Base-by-base conservation (phyloP, 495 filamentous ascomycete genomes). In the Trichoderma orchidacearum region DNA sequence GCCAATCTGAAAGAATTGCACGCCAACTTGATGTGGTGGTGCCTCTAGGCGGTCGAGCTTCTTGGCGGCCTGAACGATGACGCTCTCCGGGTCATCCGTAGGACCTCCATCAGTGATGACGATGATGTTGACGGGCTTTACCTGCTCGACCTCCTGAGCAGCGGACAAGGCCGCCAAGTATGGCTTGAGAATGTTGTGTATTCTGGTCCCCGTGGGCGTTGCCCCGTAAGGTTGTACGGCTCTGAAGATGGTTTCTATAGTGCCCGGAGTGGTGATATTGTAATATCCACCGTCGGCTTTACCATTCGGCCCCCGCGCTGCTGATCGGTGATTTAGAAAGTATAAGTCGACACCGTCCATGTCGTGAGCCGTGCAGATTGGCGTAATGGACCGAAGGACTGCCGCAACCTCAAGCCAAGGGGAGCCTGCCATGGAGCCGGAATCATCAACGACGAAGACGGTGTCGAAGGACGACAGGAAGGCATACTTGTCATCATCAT, bases 1-100 rank as follows among this genome's bases (percentile, higher is more conserved):
- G 51, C 93, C 93, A 55, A 97, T 86, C 72, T 98, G 93, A 72
- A 98, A 93, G 72, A 98, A 96, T 70, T 98, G 93, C 56, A 98
- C 84, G 12, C 94, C 93, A 12, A 96, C 75, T 71, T 98, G 93
- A 77, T 88, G 87, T 25, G 89, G 77, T 30, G 85, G 81, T 0
- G 90, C 91, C 31, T 83, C 76, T 4, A 85, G 66, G 17, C 66
- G 70, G 65, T 96, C 92, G 23, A 98, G 73, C 59, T 79, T 80
- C 67, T 78, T 73, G 0, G 90, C 93, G 0, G 79, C 75, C 7
- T 67, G 63, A 11, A 87, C 71, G 57, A 98, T 84, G 11, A 86
- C 75, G 50, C 71, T 74, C 69, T 94, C 88, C 11, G 86, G 69
- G 1, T 71, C 70, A 61, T 97, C 94, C 3, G 79, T 84, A 1